These are phyloP conservation scores for Ascochyta rabiei DNA, from an alignment of 2,329 filamentous ascomycete genomes.

Conservation along the genomic window DNA sequence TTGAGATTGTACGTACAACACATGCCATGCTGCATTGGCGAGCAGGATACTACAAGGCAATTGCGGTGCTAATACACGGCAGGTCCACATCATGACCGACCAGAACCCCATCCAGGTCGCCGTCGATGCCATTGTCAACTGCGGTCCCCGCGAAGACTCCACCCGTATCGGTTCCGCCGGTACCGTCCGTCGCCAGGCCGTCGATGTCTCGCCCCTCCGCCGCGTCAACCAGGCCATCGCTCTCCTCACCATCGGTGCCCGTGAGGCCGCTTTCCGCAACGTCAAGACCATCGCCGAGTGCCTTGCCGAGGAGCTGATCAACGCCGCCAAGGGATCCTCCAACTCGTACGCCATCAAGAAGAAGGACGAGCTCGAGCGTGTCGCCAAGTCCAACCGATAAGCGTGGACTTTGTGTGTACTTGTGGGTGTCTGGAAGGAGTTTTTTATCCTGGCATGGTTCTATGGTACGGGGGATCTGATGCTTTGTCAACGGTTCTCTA, in stretches of 20 bases:
- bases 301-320: constrained; percentile 99
- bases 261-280: constrained; percentile 99
- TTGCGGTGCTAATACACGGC: constrained; percentile 28
- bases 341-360: constrained; percentile 99
- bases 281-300: constrained; percentile 99
- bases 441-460: constrained; percentile 42
- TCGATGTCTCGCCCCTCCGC: constrained; percentile 99
- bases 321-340: constrained; percentile 99
- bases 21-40: neutral
- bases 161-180: constrained; percentile 99
- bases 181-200: constrained; percentile 99
- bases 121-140: constrained; percentile 99
- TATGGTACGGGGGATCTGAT: constrained; percentile 42
- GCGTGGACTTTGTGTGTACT: constrained; percentile 48
- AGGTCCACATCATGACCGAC: constrained; percentile 99
- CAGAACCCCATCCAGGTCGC: constrained; percentile 99
- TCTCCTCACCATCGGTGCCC: constrained; percentile 97
- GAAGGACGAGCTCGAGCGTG: constrained; percentile 99
- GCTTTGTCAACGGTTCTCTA: constrained; percentile 45
- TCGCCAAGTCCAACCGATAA: constrained; percentile 99
- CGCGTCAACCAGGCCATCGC: constrained; percentile 99
- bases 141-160: constrained; percentile 98
- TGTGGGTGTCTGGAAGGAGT: constrained; percentile 44
- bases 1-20: constrained; percentile 87
- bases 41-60: neutral